Evolutionary conservation across 495 filamentous ascomycete species (phyloP), one percentile per base, ranked within the genome.

Genomic region (Penicillium tannophilum): DNA sequence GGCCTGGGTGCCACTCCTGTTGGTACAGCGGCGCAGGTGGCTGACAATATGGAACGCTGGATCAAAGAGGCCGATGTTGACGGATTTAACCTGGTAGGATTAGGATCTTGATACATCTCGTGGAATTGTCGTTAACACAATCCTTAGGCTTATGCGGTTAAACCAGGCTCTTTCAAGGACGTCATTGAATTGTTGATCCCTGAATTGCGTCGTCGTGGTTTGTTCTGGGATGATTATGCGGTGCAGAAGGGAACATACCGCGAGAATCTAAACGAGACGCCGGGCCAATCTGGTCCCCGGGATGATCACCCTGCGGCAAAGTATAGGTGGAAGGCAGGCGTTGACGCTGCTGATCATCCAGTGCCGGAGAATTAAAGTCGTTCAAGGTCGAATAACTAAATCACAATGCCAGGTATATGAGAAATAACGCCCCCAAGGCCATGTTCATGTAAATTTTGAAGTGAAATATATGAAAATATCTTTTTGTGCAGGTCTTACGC

Each of bases 131-230:
- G 7, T 50, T 64, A n/a, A 61, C 54, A 17, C 8, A 6, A 35
- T 19, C 39, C 8, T 36, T 39, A 79, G 82, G 82, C 81, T 24
- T 88, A 88, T 53, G 81, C 81, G 0, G 70, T 86, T 50, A 84
- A 84, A 54, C 86, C 86, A 0, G 79, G 80, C 35, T 83, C 84
- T 0, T 89, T 89, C 75, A 77, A 82, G 51, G 86, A 88, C 55
- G 77, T 88, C 36, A 81, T 84, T 55, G 81, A 88, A 36, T 60
- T 81, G 12, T 66, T 77, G 51, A 61, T 77, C 11, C 73, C 80
- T 43, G 71, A 82, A 67, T 58, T 82, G 14, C 78, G 77, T 35
- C 63, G 63, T 8, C 69, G 81, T 6, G 76, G 78, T 3, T 65
- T 83, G 9, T 82, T 83, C 70, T 77, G 76, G 69, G 67, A 80